phyloP scores from a whole-genome alignment of 352 stramenopile species.

The Pythium plurisporium region DNA sequence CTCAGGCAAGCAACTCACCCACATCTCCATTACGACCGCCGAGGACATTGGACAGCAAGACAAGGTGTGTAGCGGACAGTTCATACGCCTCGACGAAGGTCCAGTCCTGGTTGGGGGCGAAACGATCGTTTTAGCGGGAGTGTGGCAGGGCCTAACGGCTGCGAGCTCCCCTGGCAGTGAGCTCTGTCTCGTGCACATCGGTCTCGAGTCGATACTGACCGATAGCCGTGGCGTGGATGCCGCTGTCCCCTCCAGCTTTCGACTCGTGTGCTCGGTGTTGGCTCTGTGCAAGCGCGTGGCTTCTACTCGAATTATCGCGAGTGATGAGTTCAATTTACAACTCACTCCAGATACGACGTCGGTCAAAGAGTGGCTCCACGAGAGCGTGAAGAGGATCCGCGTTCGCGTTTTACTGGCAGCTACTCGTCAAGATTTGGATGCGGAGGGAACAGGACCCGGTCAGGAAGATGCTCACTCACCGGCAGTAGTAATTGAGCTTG shows the following conservation, averaged over 20 bases:
- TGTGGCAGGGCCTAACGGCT: slow-evolving; percentile 9
- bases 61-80: too few species aligned
- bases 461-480: too few species aligned
- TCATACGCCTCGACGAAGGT: not conserved
- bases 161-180: not conserved
- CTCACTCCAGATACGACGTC: not conserved
- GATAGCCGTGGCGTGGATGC: not conserved
- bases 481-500: not conserved
- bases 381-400: not conserved
- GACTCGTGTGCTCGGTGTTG: slow-evolving; percentile 3
- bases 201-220: not conserved
- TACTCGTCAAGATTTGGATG: not conserved
- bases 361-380: not conserved
- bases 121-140: too few species aligned
- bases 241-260: not conserved
- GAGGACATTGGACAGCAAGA: too few species aligned
- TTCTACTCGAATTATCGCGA: not conserved
- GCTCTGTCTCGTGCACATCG: slow-evolving; percentile 9
- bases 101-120: too few species aligned
- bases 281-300: slow-evolving; percentile 5
- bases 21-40: not conserved
- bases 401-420: not conserved
- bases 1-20: not conserved
- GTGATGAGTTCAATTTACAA: not conserved
- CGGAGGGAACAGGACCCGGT: too few species aligned